These are phyloP conservation scores for Pythium apleroticum DNA, from an alignment of 352 stramenopile genomes.

Conservation along the genomic window DNA sequence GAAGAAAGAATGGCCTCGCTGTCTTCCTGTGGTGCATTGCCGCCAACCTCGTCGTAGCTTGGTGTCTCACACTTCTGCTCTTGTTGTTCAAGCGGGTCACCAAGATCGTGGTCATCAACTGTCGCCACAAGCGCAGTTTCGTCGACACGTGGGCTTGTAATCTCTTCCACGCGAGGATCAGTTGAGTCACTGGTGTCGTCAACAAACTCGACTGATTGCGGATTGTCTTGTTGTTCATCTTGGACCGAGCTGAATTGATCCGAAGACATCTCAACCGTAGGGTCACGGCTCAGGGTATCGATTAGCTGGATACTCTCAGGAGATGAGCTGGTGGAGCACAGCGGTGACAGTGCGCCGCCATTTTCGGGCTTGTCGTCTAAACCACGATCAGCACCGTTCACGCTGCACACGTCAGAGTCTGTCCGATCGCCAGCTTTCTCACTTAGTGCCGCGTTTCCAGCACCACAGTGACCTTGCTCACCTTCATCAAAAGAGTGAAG, in stretches of 20 bases:
- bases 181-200: not conserved
- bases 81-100: not conserved
- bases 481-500: not conserved
- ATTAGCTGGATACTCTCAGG: no score
- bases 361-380: no score
- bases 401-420: no score
- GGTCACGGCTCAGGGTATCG: no score
- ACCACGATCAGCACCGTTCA: no score
- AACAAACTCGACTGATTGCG: not conserved
- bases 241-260: not conserved
- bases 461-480: not conserved
- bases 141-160: not conserved
- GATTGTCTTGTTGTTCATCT: not conserved
- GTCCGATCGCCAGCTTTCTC: no score
- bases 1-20: not conserved
- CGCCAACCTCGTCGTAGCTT: not conserved
- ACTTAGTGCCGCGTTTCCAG: no score
- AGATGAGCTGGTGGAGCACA: no score
- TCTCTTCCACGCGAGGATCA: not conserved
- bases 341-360: no score
- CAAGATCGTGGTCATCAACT: not conserved
- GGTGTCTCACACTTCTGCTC: not conserved
- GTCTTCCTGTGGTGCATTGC: not conserved
- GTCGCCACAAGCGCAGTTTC: not conserved
- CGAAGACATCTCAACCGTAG: no score